Conservation (phyloP, 2,329 filamentous ascomycete species). For the Colletotrichum sp. region DNA sequence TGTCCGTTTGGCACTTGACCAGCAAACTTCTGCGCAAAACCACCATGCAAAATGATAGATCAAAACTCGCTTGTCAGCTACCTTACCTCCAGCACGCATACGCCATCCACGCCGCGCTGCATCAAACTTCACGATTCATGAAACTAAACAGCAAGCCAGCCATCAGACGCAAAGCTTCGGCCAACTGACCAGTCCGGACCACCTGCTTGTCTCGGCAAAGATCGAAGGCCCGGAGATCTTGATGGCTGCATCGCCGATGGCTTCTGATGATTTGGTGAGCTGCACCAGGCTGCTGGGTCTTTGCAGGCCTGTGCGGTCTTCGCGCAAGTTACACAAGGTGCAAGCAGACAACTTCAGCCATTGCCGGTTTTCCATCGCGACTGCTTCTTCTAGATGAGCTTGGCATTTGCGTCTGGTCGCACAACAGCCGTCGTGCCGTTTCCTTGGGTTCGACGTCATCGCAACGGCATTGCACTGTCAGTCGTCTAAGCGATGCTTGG, state of each 20-base stretch:
- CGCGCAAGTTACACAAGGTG: neutral
- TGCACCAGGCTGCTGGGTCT: neutral
- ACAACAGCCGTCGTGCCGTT: neutral
- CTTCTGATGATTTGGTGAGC: neutral
- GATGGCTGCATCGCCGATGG: neutral
- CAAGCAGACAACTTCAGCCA: neutral
- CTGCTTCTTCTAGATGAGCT: neutral
- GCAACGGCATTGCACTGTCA: neutral
- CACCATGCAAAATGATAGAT: constrained; percentile 8
- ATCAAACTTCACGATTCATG: neutral
- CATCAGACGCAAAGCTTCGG: neutral
- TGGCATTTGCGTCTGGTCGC: neutral
- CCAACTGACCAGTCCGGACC: neutral
- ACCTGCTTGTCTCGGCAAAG: constrained; percentile 6
- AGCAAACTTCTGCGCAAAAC: neutral
- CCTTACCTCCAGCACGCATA: neutral
- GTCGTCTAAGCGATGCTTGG: neutral
- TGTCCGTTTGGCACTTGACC: neutral
- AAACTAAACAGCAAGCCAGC: neutral
- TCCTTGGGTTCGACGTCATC: neutral
- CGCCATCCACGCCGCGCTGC: neutral
- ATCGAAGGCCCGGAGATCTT: constrained; percentile 17
- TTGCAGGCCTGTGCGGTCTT: neutral
- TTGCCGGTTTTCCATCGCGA: neutral
- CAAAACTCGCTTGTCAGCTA: constrained; percentile 16